phyloP scores from a whole-genome alignment of 768 basidiomycete species.

The Mycena vitilis region DNA sequence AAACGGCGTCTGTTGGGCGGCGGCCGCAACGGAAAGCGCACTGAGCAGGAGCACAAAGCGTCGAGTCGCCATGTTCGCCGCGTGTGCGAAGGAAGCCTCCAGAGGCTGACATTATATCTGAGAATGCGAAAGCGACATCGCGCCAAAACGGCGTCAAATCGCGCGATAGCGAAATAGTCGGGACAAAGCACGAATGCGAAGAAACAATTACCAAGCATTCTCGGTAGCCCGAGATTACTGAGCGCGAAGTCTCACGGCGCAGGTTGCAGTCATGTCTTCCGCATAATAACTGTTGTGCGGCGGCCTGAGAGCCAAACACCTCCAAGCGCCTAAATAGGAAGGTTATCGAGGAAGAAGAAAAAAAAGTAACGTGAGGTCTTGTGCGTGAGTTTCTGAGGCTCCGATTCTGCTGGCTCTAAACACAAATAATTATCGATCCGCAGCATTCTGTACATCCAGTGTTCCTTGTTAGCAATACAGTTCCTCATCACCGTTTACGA shows the following conservation, averaged over 20 bases:
- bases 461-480: background rate
- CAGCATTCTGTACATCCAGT: too few species aligned
- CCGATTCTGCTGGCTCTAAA: too few species aligned
- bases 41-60: conserved; percentile 3
- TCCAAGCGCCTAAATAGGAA: conserved; percentile 9
- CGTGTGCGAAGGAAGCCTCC: too few species aligned
- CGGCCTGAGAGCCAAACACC: conserved; percentile 16
- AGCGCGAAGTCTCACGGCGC: background rate
- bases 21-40: conserved; percentile 12
- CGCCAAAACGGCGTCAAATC: conserved; percentile 32
- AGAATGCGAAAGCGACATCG: conserved; percentile 4
- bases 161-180: conserved; percentile 20
- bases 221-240: conserved; percentile 1
- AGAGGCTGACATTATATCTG: background rate
- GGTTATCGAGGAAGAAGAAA: too few species aligned
- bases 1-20: conserved; percentile 30
- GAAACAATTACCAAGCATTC: conserved; percentile 6
- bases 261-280: too few species aligned
- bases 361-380: too few species aligned
- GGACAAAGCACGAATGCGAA: background rate
- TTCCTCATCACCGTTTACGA: conserved; percentile 31
- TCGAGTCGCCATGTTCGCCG: background rate
- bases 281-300: background rate
- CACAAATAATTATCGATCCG: too few species aligned
- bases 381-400: too few species aligned